Base-by-base conservation (phyloP, 495 filamentous ascomycete species). In the Usnea hakonensis region DNA sequence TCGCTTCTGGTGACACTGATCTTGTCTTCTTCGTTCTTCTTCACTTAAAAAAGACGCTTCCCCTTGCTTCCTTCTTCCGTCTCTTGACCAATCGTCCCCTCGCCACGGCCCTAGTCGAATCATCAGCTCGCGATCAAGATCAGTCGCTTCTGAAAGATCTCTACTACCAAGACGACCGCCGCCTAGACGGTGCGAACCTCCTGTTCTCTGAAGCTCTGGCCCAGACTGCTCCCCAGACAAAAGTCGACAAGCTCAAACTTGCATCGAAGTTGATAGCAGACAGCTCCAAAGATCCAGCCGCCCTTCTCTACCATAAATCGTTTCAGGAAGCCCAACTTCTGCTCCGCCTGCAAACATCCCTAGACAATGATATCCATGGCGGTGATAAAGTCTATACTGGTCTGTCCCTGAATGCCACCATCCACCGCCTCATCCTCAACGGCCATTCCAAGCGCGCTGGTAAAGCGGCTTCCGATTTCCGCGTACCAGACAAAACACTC, bases 91-190 rank as follows among this genome's bases (percentile, higher is more conserved):
- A 78, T 64, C 86, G 93, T 8, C 93, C 95, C 1, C 82, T 89
- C 56, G 94, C 94, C 26, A 91, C 89, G 3, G 90, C 94, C 1
- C 81, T 98, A 19, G 89, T 98, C 36, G 94, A 97, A 70, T 83
- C 90, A 2, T 87, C 85, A 0, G 93, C 94, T 2, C 77, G 78
- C 53, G 81, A 81, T 28, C 85, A 90, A 55, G 94, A 97, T 68
- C 81, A 79, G 5, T 88, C 95, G 23, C 72, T 98, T 13, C 83
- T 97, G 14, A 97, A 97, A 70, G 94, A 97, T 71, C 80, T 98
- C 30, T 98, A 93, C 75, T 97, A 98, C 69, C 94, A 97, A 76
- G 95, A 97, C 68, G 94, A 98, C 73, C 88, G 92, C 9, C 87
- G 91, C 0, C 76, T 90, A 28, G 95, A 98, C 64, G 91, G 94